A percentile compares a stretch with the other conserved stretches of the same genome.
These are phyloP conservation scores for Solanum virginianum DNA, from an alignment of 257 asterid species.

Conservation along the genomic window DNA sequence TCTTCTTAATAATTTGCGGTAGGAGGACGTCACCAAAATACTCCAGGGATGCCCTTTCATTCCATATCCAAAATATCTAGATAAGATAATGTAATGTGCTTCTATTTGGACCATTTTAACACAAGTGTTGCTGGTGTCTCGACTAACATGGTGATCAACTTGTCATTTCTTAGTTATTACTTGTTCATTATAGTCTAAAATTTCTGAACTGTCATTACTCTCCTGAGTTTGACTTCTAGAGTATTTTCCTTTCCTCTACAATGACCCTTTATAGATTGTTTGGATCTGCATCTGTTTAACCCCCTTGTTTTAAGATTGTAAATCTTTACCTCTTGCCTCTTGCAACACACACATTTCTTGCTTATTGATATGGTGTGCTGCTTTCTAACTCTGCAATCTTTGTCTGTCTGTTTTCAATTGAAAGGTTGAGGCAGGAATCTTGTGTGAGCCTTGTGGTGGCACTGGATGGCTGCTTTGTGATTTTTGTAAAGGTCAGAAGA, in stretches of 20 bases:
- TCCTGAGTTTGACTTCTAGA: not conserved
- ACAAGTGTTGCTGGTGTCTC: not conserved
- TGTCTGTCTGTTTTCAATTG: not conserved
- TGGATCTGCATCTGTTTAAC: not conserved
- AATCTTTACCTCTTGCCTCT: not conserved
- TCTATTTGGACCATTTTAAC: not conserved
- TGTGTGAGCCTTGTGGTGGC: conserved; percentile 50
- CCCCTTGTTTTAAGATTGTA: not conserved
- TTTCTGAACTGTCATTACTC: not conserved
- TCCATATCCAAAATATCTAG: not conserved
- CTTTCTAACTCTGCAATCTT: not conserved
- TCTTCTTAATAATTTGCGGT: not conserved
- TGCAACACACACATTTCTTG: not conserved
- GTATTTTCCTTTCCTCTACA: not conserved
- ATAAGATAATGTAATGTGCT: not conserved
- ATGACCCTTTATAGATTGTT: not conserved
- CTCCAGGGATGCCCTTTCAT: not conserved
- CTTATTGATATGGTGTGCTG: not conserved
- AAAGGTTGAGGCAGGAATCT: conserved; percentile 39
- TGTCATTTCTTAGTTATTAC: not conserved
- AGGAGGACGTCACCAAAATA: not conserved
- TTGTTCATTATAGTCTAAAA: not conserved
- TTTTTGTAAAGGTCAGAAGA: conserved; percentile 67
- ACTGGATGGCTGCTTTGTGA: conserved; percentile 72
- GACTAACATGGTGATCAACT: not conserved